phyloP scores from a whole-genome alignment of 2,329 filamentous ascomycete genomes.

The Coniochaeta pulveracea region DNA sequence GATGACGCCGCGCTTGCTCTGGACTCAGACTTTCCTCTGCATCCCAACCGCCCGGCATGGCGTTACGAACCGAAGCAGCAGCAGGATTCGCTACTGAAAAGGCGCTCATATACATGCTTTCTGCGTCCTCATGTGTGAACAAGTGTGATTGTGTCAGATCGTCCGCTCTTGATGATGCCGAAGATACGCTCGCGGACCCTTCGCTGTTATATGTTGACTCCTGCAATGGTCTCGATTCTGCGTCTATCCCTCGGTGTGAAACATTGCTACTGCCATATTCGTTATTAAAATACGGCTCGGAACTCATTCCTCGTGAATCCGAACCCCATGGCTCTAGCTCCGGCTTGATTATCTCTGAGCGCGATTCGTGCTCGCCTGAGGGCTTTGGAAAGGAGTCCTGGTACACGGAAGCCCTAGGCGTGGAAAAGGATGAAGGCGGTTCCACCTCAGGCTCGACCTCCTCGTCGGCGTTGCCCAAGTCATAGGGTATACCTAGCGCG shows the following conservation, averaged over 20 bases:
- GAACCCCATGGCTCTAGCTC: slow-evolving; percentile 20
- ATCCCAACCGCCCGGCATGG: slow-evolving; percentile 44
- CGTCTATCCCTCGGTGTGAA: too few species aligned
- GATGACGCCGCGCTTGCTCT: slow-evolving; percentile 4
- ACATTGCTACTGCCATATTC: too few species aligned
- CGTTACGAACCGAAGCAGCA: slow-evolving; percentile 15
- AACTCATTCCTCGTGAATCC: too few species aligned
- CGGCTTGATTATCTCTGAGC: slow-evolving; percentile 18
- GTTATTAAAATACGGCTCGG: too few species aligned
- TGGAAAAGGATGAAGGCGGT: slow-evolving; percentile 27
- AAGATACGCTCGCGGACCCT: too few species aligned
- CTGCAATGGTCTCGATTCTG: too few species aligned
- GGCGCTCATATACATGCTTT: slow-evolving; percentile 80
- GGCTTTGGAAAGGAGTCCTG: slow-evolving; percentile 17
- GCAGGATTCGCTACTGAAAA: slow-evolving; percentile 37
- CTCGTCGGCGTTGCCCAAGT: slow-evolving; percentile 26
- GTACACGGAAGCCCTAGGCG: slow-evolving; percentile 41
- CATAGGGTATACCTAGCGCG: slow-evolving; percentile 45
- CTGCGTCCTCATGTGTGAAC: slow-evolving; percentile 69
- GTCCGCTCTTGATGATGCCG: slow-evolving; percentile 25
- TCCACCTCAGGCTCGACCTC: slow-evolving; percentile 19
- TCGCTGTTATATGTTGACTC: too few species aligned
- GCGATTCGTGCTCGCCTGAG: slow-evolving; percentile 10
- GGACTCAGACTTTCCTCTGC: slow-evolving; percentile 18
- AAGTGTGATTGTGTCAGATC: slow-evolving; percentile 55